Evolutionary conservation across 306 rosid genomes (phyloP), one percentile per base, ranked within the genome.

Genomic region (Amphicarpaea edgeworthii): DNA sequence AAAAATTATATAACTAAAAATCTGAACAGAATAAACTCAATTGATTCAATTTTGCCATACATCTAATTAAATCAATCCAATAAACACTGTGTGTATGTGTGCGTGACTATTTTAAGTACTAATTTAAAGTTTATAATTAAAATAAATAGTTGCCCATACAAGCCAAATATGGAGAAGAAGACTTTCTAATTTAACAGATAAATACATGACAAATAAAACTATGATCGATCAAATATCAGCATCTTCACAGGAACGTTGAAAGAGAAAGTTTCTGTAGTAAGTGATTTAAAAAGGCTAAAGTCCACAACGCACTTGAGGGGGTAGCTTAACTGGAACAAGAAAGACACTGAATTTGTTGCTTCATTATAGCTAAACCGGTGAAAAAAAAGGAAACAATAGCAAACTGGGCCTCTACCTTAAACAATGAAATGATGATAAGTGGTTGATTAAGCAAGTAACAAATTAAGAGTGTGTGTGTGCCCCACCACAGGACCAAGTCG

Each of bases 401-500:
- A 62, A 70, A 68, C 51, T 68, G 61, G 72, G 54, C 57, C 24
- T 85, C 77, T 85, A 81, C 80, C 80, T 84, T 77, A 77, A 69
- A 83, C 47, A 77, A 84, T 77, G 82, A 81, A 84, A 84, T 46
- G 75, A 72, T 68, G 77, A 85, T 81, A 69, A 73, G 54, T 66
- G 50, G 50, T 77, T 73, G 83, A 72, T 67, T 61, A 49, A 77
- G 81, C 51, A 72, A 65, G 63, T 66, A 80, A 73, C 14, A 50
- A 51, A 19, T n/a, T n/a, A n/a, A n/a, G n/a, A n/a, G n/a, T n/a
- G n/a, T n/a, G 21, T 38, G 63, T 43, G 59, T 74, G 63, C 14
- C 78, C 81, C 86, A 75, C 81, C 1, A 30, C 2, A 67, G 76
- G 84, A 64, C 75, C 70, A 24, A 64, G 42, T 19, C 23, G 40